Evolutionary conservation across 768 basidiomycete species (phyloP).

Genomic region (Kwoniella dejecticola): DNA sequence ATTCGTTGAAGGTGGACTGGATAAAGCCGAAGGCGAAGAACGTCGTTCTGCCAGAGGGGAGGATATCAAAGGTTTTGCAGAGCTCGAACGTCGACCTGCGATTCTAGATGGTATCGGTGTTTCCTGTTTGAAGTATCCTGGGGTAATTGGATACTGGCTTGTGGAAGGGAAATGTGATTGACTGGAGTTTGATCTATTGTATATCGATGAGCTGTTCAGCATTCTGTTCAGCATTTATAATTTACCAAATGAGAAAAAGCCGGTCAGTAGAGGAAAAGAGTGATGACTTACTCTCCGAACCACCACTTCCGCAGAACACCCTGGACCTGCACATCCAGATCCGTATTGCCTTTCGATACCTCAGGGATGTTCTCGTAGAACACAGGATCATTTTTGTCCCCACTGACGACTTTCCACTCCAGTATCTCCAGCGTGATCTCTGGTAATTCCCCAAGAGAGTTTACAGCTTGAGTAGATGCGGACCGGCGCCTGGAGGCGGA

Average conservation of each 20-base stretch:
- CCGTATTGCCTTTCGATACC: constrained; percentile 21
- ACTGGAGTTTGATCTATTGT: constrained; percentile 22
- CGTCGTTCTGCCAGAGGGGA: constrained; percentile 2
- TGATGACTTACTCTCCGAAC: constrained; percentile 38
- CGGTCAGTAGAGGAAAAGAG: background rate
- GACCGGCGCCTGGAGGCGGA: background rate
- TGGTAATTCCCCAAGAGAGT: constrained; percentile 27
- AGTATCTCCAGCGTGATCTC: constrained; percentile 28
- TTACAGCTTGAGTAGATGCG: background rate
- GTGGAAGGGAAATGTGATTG: constrained; percentile 12
- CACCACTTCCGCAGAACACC: constrained; percentile 43
- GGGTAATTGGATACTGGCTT: constrained; percentile 11
- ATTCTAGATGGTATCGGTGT: constrained; percentile 8
- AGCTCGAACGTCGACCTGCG: background rate
- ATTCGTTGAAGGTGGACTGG: background rate
- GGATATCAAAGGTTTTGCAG: constrained; percentile 5
- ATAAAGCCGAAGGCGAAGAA: background rate
- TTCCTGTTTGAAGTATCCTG: constrained; percentile 6
- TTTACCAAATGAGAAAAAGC: no score
- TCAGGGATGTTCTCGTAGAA: constrained; percentile 22
- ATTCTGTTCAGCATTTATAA: constrained; percentile 3
- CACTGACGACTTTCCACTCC: constrained; percentile 29
- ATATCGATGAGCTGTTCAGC: no score
- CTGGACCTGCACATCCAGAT: constrained; percentile 29
- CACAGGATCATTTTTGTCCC: constrained; percentile 34